These are phyloP conservation scores for Volvox carteri DNA, from an alignment of 163 green algal species.

Conservation along the genomic window DNA sequence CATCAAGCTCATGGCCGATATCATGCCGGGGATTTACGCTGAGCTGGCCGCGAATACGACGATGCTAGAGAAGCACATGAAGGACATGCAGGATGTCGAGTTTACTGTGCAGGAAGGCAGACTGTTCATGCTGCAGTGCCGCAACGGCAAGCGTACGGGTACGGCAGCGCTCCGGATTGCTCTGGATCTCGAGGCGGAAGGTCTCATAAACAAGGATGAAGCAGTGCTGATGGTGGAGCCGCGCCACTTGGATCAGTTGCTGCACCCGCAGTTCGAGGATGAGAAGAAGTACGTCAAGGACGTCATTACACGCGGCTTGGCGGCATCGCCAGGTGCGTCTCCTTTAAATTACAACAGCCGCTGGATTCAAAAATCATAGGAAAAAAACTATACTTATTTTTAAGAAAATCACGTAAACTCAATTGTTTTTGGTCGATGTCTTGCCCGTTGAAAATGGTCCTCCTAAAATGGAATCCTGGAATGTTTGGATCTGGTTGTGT, in stretches of 20 bases:
- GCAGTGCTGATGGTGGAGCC: slow-evolving; percentile 81
- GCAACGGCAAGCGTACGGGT: slow-evolving; percentile 92
- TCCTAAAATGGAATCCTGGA: no score
- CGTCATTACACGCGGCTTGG: slow-evolving; percentile 50
- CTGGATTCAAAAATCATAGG: no score
- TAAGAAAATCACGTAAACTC: no score
- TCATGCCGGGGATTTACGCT: slow-evolving; percentile 82
- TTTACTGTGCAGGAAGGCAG: slow-evolving; percentile 93
- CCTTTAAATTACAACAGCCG: no score
- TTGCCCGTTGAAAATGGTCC: no score
- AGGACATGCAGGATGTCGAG: slow-evolving; percentile 95
- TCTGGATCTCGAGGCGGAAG: slow-evolving; percentile 79
- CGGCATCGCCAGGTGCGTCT: slow-evolving; percentile 42
- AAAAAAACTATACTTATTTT: no score
- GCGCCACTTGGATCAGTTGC: slow-evolving; percentile 92
- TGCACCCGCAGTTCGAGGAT: slow-evolving; percentile 88
- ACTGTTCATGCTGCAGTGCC: slow-evolving; percentile 95
- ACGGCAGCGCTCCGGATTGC: slow-evolving; percentile 85
- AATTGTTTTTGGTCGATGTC: no score
- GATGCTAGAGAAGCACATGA: slow-evolving; percentile 82
- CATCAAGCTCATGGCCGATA: slow-evolving; percentile 61
- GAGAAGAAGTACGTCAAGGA: slow-evolving; percentile 70
- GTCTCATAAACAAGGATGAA: slow-evolving; percentile 67
- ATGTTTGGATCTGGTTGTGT: no score
- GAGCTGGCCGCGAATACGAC: slow-evolving; percentile 86